Percentiles rank a stretch among this genome's conserved stretches.
phyloP scores from a whole-genome alignment of 495 filamentous ascomycete genomes.

The Eremomyces bilateralis region DNA sequence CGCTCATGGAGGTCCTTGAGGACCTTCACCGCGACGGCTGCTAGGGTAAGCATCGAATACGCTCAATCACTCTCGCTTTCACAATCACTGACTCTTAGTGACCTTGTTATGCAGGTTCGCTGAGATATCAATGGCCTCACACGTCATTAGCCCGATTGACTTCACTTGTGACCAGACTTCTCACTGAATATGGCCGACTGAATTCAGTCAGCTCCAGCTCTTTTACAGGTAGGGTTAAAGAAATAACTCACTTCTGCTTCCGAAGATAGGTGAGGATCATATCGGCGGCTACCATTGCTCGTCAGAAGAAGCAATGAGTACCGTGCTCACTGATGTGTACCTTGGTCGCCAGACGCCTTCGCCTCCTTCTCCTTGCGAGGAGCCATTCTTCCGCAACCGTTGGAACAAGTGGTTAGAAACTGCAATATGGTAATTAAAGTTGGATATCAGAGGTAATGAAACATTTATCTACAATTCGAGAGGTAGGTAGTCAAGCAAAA shows the following conservation, averaged over 20 bases:
- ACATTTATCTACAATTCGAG: too few relatives aligned
- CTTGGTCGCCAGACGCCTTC: slow-evolving; percentile 19
- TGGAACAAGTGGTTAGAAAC: too few relatives aligned
- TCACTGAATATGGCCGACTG: slow-evolving; percentile 40
- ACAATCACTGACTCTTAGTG: slow-evolving; percentile 28
- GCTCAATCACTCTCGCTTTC: not conserved
- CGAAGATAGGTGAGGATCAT: slow-evolving; percentile 37
- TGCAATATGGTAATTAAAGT: too few relatives aligned
- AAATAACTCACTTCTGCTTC: slow-evolving; percentile 30
- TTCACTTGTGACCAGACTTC: slow-evolving; percentile 7
- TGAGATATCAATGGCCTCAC: slow-evolving; percentile 39
- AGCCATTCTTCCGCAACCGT: too few relatives aligned
- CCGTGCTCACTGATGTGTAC: slow-evolving; percentile 15
- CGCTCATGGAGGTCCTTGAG: slow-evolving; percentile 41
- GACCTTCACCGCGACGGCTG: slow-evolving; percentile 36
- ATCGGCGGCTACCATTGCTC: slow-evolving; percentile 10
- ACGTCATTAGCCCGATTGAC: slow-evolving; percentile 9
- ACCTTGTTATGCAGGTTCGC: slow-evolving; percentile 47
- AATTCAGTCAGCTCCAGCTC: not conserved
- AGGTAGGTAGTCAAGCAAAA: too few relatives aligned
- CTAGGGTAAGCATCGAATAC: slow-evolving; percentile 2
- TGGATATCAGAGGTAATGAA: too few relatives aligned
- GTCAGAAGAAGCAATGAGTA: not conserved
- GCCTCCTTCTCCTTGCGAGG: slow-evolving; percentile 29
- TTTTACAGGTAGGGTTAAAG: not conserved